phyloP scores from a whole-genome alignment of 768 basidiomycete genomes.

The Phanerochaete carnosa region DNA sequence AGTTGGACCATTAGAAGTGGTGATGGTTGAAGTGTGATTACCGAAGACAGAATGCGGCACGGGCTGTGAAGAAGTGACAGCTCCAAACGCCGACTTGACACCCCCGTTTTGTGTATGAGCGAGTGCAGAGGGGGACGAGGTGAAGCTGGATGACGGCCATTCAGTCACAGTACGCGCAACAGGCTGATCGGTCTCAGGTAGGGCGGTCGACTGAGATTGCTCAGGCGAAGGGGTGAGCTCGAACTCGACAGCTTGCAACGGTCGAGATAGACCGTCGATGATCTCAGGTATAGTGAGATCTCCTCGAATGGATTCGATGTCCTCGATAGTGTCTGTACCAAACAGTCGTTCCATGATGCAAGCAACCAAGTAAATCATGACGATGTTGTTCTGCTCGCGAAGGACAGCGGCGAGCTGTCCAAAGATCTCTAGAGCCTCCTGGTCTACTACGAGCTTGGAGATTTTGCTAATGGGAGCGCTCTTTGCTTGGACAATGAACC shows the following conservation, averaged over 20 bases:
- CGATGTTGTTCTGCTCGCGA: conserved; percentile 56
- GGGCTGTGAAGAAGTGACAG: conserved; percentile 12
- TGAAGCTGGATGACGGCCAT: conserved; percentile 32
- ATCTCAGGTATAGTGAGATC: conserved; percentile 56
- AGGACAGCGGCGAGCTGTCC: conserved; percentile 58
- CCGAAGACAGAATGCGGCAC: conserved; percentile 13
- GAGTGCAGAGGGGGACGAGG: background rate
- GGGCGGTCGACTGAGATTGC: conserved; percentile 13
- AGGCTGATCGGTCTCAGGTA: conserved; percentile 18
- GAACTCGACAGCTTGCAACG: background rate
- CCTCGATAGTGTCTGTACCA: conserved; percentile 73
- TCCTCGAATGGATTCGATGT: conserved; percentile 64
- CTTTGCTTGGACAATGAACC: conserved; percentile 73
- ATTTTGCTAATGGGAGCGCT: conserved; percentile 72
- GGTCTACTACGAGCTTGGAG: conserved; percentile 61
- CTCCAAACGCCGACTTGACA: conserved; percentile 14
- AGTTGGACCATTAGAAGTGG: conserved; percentile 18
- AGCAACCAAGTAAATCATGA: conserved; percentile 85
- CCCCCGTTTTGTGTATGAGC: background rate
- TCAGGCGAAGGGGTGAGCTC: background rate
- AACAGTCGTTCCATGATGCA: conserved; percentile 89
- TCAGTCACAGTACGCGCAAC: conserved; percentile 23
- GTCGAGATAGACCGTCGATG: conserved; percentile 54
- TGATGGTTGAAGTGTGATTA: conserved; percentile 29
- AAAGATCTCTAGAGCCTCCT: conserved; percentile 66